A percentile compares a stretch with the other conserved stretches of the same genome.
phyloP scores from a whole-genome alignment of 805 yeast genomes.

The Candida nemodendra region DNA sequence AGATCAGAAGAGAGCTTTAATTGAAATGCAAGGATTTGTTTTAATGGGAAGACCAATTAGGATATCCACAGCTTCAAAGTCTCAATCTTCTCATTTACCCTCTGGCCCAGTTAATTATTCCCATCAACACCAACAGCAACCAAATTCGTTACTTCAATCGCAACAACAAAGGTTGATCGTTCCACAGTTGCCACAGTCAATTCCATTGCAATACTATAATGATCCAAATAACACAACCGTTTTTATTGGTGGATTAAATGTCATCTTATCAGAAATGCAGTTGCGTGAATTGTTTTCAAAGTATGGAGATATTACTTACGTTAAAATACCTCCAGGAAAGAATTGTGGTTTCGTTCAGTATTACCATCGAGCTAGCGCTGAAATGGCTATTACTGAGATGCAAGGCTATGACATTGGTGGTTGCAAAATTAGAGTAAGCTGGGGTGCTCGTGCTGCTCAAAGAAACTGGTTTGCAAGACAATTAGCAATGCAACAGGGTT shows the following conservation, averaged over 20 bases:
- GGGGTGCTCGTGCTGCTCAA: constrained; percentile 70
- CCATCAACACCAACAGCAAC: constrained; percentile 14
- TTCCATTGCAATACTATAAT: constrained; percentile 61
- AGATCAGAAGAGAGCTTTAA: constrained; percentile 69
- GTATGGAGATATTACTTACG: constrained; percentile 75
- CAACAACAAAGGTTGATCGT: constrained; percentile 13
- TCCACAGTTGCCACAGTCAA: constrained; percentile 35
- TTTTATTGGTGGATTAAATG: constrained; percentile 71
- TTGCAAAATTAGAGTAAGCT: constrained; percentile 75
- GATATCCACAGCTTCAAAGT: constrained; percentile 63
- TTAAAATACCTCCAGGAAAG: constrained; percentile 75
- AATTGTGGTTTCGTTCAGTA: constrained; percentile 85
- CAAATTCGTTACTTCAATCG: constrained; percentile 10
- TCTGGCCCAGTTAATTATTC: constrained; percentile 4
- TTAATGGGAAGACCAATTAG: constrained; percentile 75
- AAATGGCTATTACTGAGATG: constrained; percentile 80
- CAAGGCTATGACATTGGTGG: constrained; percentile 86
- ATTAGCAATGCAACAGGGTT: constrained; percentile 28
- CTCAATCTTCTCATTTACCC: constrained; percentile 13
- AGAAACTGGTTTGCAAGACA: constrained; percentile 37
- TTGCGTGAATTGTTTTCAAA: constrained; percentile 57
- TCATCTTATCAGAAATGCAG: constrained; percentile 59
- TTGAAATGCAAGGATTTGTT: constrained; percentile 78
- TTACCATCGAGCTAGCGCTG: constrained; percentile 76
- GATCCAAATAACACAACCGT: constrained; percentile 78